A percentile compares a stretch with the other conserved stretches of the same genome.
Evolutionary conservation across 306 rosid genomes (phyloP).

Genomic region (Quillaja saponaria): DNA sequence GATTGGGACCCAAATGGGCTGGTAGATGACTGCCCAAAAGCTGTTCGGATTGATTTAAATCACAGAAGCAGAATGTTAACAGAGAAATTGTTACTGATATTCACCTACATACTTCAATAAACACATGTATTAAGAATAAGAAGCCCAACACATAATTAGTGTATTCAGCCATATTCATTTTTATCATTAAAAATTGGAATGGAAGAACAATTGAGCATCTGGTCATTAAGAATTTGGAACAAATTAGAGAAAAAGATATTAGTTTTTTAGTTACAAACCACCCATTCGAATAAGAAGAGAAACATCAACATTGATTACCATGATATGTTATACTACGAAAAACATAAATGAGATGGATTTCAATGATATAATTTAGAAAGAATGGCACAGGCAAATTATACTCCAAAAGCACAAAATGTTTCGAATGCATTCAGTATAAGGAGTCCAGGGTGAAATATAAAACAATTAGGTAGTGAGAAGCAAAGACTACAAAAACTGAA

Average conservation of each 20-base stretch:
- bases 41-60: conserved; percentile 43
- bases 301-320: background rate
- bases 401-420: too few relatives aligned
- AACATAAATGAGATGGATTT: background rate
- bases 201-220: background rate
- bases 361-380: background rate
- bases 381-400: too few relatives aligned
- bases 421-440: too few relatives aligned
- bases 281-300: background rate
- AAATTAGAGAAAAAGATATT: background rate
- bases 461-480: background rate
- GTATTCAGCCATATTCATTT: conserved; percentile 3
- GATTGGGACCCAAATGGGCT: conserved; percentile 87
- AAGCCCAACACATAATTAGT: background rate
- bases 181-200: background rate
- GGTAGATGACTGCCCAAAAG: conserved; percentile 82
- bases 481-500: background rate
- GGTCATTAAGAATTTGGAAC: background rate
- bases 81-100: conserved; percentile 17
- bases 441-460: too few relatives aligned
- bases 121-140: background rate
- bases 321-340: background rate
- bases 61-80: background rate
- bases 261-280: too few relatives aligned
- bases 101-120: background rate